Conservation (phyloP, 768 basidiomycete species). For the Tulasnella sp. region DNA sequence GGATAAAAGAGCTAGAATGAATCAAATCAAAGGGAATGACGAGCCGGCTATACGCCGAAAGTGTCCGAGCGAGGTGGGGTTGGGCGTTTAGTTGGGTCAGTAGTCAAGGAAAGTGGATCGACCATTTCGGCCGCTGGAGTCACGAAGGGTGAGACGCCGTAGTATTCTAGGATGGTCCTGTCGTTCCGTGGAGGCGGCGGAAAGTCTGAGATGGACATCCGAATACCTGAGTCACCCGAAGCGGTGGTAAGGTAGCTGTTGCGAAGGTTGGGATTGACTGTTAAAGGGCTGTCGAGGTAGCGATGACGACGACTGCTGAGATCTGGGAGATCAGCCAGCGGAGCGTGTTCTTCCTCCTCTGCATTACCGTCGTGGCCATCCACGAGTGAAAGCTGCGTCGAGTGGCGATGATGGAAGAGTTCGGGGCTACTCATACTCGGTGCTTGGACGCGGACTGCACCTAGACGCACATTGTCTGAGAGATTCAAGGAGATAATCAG, state of each 20-base stretch:
- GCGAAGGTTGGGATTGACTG: not conserved
- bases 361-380: not conserved
- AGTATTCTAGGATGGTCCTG: constrained; percentile 4
- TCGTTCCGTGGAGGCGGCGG: constrained; percentile 13
- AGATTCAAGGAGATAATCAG: not conserved
- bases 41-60: too few relatives aligned
- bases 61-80: too few relatives aligned
- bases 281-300: not conserved
- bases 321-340: not conserved
- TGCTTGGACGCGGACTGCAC: not conserved
- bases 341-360: not conserved
- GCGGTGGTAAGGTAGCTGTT: constrained; percentile 10
- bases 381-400: constrained; percentile 7
- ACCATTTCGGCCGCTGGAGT: too few relatives aligned
- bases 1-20: too few relatives aligned
- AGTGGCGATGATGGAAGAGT: not conserved
- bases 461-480: constrained; percentile 7
- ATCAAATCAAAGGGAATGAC: too few relatives aligned
- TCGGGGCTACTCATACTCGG: not conserved
- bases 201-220: constrained; percentile 19
- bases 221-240: constrained; percentile 10
- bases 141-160: not conserved
- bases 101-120: too few relatives aligned
- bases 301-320: not conserved
- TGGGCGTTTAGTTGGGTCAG: too few relatives aligned